Conservation (phyloP, 2,329 filamentous ascomycete genomes). For the Paracoccidioides lutzii region DNA sequence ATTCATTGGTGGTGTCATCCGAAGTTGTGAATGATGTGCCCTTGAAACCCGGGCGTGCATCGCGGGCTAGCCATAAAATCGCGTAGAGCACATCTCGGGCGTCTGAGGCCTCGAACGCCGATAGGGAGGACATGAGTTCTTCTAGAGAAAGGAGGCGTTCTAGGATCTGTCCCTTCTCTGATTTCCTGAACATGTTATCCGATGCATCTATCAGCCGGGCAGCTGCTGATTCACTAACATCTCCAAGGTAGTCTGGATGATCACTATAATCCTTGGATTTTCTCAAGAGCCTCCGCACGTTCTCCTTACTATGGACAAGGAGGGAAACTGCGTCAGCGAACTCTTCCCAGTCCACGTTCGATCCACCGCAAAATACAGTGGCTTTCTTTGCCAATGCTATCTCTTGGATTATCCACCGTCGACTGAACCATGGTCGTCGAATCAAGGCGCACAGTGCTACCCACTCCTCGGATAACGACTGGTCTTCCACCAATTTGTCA, state of each 20-base stretch:
- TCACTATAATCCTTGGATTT: background rate
- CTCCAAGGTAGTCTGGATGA: background rate
- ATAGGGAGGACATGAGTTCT: background rate
- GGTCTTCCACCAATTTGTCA: background rate
- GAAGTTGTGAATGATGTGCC: too few species aligned
- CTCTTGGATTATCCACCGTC: background rate
- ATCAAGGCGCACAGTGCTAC: background rate
- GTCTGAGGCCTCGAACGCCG: background rate
- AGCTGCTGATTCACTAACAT: background rate
- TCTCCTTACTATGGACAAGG: background rate
- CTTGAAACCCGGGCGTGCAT: background rate
- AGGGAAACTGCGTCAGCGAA: background rate
- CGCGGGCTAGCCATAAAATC: background rate
- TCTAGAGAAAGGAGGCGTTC: background rate
- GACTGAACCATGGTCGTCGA: background rate
- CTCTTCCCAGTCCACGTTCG: background rate
- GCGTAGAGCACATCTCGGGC: background rate
- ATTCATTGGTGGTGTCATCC: background rate
- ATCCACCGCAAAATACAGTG: background rate
- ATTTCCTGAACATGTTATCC: background rate
- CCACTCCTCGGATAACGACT: background rate
- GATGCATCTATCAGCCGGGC: background rate
- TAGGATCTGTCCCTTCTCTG: background rate
- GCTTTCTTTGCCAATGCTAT: background rate
- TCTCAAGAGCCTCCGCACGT: background rate